A percentile compares a stretch with the other conserved stretches of the same genome.
These are phyloP conservation scores for Ambrosia artemisiifolia DNA, from an alignment of 129 eudicot genomes.

Conservation along the genomic window DNA sequence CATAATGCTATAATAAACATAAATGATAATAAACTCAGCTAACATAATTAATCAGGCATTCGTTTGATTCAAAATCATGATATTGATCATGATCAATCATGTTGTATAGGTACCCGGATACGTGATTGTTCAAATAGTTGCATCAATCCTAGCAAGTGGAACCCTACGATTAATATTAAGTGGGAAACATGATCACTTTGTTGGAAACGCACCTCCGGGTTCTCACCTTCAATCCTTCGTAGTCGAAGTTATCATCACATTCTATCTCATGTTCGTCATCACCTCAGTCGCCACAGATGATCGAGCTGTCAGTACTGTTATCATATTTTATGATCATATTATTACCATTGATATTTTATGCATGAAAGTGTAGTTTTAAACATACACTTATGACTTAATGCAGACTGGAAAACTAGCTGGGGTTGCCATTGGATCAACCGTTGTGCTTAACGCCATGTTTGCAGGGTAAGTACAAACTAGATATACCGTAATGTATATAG, in stretches of 20 bases:
- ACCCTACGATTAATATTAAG: constrained; percentile 64
- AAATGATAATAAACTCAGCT: too few species aligned
- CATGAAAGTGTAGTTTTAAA: background rate
- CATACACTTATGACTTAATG: background rate
- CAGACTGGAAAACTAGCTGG: constrained; percentile 93
- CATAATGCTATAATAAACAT: too few species aligned
- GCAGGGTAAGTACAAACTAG: constrained; percentile 50
- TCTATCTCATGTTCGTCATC: constrained; percentile 87
- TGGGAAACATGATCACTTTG: constrained; percentile 62
- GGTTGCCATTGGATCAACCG: constrained; percentile 67
- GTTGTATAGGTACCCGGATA: constrained; percentile 65
- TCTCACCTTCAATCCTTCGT: constrained; percentile 56
- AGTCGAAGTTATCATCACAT: constrained; percentile 70
- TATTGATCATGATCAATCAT: background rate
- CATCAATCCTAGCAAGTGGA: constrained; percentile 70
- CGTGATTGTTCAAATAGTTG: constrained; percentile 55
- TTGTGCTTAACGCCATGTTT: constrained; percentile 76
- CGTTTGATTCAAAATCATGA: background rate
- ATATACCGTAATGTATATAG: background rate
- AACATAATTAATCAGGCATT: background rate
- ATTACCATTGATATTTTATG: background rate
- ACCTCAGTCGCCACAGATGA: constrained; percentile 72
- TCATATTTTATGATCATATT: background rate
- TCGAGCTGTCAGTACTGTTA: constrained; percentile 54
- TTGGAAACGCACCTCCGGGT: constrained; percentile 65